Evolutionary conservation across 2,329 filamentous ascomycete species (phyloP).

Genomic region (Diaporthe australafricana): DNA sequence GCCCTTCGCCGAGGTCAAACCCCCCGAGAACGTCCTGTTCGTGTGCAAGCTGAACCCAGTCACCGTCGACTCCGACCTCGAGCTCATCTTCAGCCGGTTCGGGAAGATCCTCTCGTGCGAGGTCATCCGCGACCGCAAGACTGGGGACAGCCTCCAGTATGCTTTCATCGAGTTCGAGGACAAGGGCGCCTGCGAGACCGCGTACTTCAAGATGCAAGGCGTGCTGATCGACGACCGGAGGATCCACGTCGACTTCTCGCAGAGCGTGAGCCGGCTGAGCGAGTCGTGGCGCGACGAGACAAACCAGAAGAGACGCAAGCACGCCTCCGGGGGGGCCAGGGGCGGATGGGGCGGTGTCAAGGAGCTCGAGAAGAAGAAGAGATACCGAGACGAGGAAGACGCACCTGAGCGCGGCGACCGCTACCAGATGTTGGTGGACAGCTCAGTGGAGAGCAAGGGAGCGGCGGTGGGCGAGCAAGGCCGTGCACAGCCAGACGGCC

Average conservation of each 20-base stretch:
- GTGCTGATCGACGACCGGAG: slow-evolving; percentile 97
- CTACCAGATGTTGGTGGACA: slow-evolving; percentile 83
- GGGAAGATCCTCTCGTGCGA: slow-evolving; percentile 96
- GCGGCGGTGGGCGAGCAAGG: slow-evolving; percentile 7
- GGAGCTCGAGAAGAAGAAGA: slow-evolving; percentile 87
- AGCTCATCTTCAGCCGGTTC: slow-evolving; percentile 97
- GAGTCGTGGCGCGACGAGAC: slow-evolving; percentile 90
- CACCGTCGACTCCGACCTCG: slow-evolving; percentile 92
- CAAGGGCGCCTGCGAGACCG: slow-evolving; percentile 91
- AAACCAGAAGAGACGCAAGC: slow-evolving; percentile 77
- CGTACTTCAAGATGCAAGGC: slow-evolving; percentile 99
- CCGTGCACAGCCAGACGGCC: neutral
- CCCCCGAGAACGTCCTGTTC: slow-evolving; percentile 96
- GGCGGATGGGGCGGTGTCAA: slow-evolving; percentile 94
- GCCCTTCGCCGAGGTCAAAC: slow-evolving; percentile 96
- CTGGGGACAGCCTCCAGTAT: slow-evolving; percentile 95
- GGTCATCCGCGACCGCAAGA: slow-evolving; percentile 93
- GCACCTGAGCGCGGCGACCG: slow-evolving; percentile 53
- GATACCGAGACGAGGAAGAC: slow-evolving; percentile 78
- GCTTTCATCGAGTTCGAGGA: slow-evolving; percentile 98
- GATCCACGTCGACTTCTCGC: slow-evolving; percentile 98
- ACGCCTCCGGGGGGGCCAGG: slow-evolving; percentile 57
- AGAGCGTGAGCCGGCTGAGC: slow-evolving; percentile 89
- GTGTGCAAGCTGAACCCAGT: slow-evolving; percentile 99
- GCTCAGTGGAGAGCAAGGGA: slow-evolving; percentile 74